phyloP scores from a whole-genome alignment of 495 filamentous ascomycete species.

The Pseudevernia furfuracea region DNA sequence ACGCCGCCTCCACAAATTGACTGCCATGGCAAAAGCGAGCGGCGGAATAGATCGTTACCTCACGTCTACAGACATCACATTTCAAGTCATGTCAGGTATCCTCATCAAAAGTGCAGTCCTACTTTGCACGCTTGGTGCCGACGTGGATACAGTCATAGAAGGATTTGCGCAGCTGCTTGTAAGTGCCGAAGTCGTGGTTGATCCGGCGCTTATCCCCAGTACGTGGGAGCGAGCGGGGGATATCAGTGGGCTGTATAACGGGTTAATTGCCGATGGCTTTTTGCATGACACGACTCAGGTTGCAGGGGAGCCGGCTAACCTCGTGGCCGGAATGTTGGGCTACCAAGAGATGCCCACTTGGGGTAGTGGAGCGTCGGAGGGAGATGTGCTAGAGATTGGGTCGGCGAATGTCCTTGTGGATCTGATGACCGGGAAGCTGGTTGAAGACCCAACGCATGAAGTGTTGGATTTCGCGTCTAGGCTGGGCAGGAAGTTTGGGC shows the following conservation, averaged over 20 bases:
- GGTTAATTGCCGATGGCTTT: neutral
- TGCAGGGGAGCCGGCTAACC: neutral
- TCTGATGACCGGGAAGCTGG: neutral
- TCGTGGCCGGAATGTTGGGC: neutral
- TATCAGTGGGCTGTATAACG: neutral
- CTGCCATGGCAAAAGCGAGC: neutral
- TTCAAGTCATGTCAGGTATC: neutral
- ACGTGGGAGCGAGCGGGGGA: neutral
- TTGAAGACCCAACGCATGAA: conserved; percentile 3
- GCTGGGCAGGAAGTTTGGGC: neutral
- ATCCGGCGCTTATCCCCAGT: neutral
- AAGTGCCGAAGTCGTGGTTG: neutral
- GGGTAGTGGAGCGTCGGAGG: neutral
- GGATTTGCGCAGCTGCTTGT: conserved; percentile 1
- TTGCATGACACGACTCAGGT: neutral
- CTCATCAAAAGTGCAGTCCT: neutral
- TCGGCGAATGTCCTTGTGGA: neutral
- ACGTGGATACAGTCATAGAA: neutral
- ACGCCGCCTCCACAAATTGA: neutral
- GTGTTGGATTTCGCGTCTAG: neutral
- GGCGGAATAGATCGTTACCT: neutral
- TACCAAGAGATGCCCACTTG: neutral
- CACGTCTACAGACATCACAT: neutral
- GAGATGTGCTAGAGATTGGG: neutral
- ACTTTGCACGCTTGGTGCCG: neutral